Evolutionary conservation across 225 moss, liverwort and hornwort genomes (phyloP).

Genomic region (Sphagnum contortum): DNA sequence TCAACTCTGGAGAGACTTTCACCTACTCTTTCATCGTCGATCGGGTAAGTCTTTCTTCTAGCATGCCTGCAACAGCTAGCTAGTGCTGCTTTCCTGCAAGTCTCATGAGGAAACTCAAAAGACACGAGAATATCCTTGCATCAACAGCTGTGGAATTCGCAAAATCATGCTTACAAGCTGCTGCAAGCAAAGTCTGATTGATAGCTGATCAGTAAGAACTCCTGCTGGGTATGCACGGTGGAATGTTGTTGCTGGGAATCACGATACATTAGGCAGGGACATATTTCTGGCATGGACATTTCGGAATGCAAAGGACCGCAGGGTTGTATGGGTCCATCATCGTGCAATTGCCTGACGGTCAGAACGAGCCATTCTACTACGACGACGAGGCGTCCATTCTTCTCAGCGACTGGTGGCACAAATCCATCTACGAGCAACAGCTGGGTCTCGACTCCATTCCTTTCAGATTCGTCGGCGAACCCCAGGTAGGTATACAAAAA

Average conservation of each 20-base stretch:
- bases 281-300: conserved; percentile 52
- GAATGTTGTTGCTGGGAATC: neutral
- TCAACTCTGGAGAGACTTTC: conserved; percentile 45
- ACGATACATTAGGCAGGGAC: conserved; percentile 24
- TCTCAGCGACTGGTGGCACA: conserved; percentile 60
- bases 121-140: neutral
- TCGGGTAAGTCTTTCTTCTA: conserved; percentile 15
- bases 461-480: conserved; percentile 47
- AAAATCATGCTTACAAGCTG: neutral
- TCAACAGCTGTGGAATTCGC: neutral
- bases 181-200: neutral
- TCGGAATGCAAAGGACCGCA: conserved; percentile 39
- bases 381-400: conserved; percentile 38
- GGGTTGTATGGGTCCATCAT: conserved; percentile 42
- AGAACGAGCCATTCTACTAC: conserved; percentile 32
- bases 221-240: conserved; percentile 1
- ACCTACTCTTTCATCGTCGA: conserved; percentile 38
- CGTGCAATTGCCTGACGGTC: conserved; percentile 16
- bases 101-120: neutral
- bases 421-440: conserved; percentile 47
- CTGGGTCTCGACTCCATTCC: conserved; percentile 32
- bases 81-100: neutral
- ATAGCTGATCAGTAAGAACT: neutral
- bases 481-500: conserved; percentile 19
- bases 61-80: neutral